These are phyloP conservation scores for Santalum album DNA, from an alignment of 164 flowering plant genomes.

Conservation along the genomic window DNA sequence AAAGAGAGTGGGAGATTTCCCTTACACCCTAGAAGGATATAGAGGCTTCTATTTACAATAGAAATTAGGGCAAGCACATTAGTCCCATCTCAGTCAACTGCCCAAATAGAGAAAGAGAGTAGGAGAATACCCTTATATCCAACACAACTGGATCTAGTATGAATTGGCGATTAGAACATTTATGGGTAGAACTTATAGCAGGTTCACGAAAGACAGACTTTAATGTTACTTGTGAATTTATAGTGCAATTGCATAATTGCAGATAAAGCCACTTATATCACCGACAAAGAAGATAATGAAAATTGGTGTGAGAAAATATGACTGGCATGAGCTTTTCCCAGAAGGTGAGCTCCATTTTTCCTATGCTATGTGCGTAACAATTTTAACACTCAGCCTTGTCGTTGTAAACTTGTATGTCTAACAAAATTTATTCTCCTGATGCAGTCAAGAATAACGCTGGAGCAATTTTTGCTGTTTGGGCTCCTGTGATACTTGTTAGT, in stretches of 20 bases:
- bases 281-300: constrained; percentile 82
- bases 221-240: not conserved
- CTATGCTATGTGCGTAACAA: not conserved
- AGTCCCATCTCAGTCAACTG: no score
- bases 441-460: constrained; percentile 84
- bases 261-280: constrained; percentile 83
- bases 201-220: no score
- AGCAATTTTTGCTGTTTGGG: constrained; percentile 87
- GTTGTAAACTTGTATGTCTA: not conserved
- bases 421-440: constrained; percentile 7
- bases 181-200: no score
- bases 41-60: no score
- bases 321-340: constrained; percentile 92
- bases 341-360: constrained; percentile 37
- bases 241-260: constrained; percentile 14
- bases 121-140: no score
- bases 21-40: no score
- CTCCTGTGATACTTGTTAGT: constrained; percentile 89
- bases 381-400: not conserved
- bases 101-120: no score
- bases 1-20: no score
- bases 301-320: constrained; percentile 52
- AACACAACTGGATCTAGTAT: no score
- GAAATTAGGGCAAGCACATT: no score
- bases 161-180: no score